These are phyloP conservation scores for Glycine latifolia DNA, from an alignment of 306 rosid species.

Conservation along the genomic window DNA sequence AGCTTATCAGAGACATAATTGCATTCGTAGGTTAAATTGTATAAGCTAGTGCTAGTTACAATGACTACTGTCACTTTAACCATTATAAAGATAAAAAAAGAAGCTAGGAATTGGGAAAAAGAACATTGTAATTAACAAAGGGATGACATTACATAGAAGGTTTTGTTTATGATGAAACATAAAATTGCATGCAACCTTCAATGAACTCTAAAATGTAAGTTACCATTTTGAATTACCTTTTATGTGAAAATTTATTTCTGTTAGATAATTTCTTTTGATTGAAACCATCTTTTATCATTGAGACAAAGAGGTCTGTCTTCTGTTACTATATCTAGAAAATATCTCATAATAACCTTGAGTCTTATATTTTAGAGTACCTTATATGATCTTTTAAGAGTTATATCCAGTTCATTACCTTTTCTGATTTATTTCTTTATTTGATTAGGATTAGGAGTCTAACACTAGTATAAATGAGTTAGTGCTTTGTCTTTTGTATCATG, in stretches of 20 bases:
- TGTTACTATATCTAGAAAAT: background rate
- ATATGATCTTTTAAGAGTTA: background rate
- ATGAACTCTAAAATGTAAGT: background rate
- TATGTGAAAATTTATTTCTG: slow-evolving; percentile 14
- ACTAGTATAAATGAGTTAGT: slow-evolving; percentile 5
- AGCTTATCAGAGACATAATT: background rate
- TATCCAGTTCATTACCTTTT: background rate
- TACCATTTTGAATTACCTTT: background rate
- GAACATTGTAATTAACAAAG: background rate
- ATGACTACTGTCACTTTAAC: background rate
- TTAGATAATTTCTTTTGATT: background rate
- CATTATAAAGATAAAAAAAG: no score
- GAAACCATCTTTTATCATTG: slow-evolving; percentile 3
- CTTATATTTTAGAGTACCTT: slow-evolving; percentile 8
- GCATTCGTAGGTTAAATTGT: slow-evolving; percentile 23
- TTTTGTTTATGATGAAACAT: slow-evolving; percentile 18
- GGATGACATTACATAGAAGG: background rate
- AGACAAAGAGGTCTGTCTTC: background rate
- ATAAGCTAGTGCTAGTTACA: slow-evolving; percentile 15
- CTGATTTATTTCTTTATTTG: background rate
- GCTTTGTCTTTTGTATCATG: slow-evolving; percentile 10
- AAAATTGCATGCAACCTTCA: slow-evolving; percentile 2
- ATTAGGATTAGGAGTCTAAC: background rate
- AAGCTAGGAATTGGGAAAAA: background rate
- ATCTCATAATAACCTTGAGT: slow-evolving; percentile 1